Evolutionary conservation across 257 asterid genomes (phyloP).

Genomic region (Nemophila menziesii): DNA sequence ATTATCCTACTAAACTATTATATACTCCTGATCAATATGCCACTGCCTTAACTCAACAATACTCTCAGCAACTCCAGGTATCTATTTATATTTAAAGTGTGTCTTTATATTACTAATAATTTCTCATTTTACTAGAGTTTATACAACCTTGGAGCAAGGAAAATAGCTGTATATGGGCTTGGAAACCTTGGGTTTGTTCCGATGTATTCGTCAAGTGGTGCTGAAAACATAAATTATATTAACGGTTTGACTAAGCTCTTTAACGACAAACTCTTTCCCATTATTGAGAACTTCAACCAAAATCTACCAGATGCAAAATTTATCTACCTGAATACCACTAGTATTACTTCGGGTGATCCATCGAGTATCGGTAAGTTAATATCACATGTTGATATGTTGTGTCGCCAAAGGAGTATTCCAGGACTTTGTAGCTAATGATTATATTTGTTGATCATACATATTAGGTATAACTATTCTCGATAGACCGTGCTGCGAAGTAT

Average conservation of each 20-base stretch:
- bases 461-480: conserved; percentile 17
- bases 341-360: conserved; percentile 1
- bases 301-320: conserved; percentile 15
- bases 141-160: conserved; percentile 32
- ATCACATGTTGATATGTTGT: too few relatives aligned
- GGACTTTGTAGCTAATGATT: not conserved
- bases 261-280: conserved; percentile 16
- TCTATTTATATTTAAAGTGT: not conserved
- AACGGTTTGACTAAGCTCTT: conserved; percentile 20
- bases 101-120: not conserved
- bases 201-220: not conserved
- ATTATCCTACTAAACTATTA: conserved; percentile 22
- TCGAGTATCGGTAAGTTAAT: conserved; percentile 12
- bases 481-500: conserved; percentile 24
- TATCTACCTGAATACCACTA: not conserved
- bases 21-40: conserved; percentile 12
- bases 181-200: conserved; percentile 32
- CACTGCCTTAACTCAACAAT: conserved; percentile 5
- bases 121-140: conserved; percentile 16
- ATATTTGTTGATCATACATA: not conserved
- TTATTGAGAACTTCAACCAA: conserved; percentile 16
- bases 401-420: too few relatives aligned
- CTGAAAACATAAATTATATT: conserved; percentile 8
- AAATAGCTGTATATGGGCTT: conserved; percentile 17
- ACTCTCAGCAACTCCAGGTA: conserved; percentile 13